phyloP scores from a whole-genome alignment of 108 stramenopile species.

The Epipyxis sp. region DNA sequence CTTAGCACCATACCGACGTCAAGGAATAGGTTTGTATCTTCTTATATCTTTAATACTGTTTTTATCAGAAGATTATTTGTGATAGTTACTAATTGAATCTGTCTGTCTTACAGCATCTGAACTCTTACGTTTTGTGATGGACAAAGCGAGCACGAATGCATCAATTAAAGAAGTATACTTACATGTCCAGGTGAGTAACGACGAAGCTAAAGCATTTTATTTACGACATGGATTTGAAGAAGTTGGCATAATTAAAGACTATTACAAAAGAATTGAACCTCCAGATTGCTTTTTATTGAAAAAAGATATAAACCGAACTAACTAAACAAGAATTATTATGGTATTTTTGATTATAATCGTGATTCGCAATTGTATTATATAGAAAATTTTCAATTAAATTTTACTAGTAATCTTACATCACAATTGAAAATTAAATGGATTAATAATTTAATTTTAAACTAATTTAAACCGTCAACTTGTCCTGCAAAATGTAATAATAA shows the following conservation, averaged over 20 bases:
- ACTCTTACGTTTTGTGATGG: constrained; percentile 73
- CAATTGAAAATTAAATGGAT: too few relatives aligned
- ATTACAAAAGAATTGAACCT: constrained; percentile 93
- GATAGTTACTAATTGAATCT: not conserved
- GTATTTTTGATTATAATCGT: too few relatives aligned
- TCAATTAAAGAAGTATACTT: constrained; percentile 71
- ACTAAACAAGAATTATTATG: too few relatives aligned
- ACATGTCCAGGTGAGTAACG: constrained; percentile 89
- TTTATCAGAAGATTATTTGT: not conserved
- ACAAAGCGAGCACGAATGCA: constrained; percentile 35
- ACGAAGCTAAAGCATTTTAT: constrained; percentile 88
- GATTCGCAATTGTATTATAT: too few relatives aligned
- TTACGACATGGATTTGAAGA: constrained; percentile 77
- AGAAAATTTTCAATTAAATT: too few relatives aligned
- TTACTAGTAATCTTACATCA: too few relatives aligned
- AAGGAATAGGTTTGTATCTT: constrained; percentile 65
- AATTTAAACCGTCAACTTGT: too few relatives aligned
- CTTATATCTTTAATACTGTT: not conserved
- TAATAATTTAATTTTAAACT: too few relatives aligned
- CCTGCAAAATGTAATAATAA: too few relatives aligned
- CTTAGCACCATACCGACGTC: constrained; percentile 80
- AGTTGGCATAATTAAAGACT: constrained; percentile 82
- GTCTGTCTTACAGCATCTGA: constrained; percentile 53
- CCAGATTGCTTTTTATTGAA: constrained; percentile 86
- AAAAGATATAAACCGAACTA: constrained; percentile 56